phyloP scores from a whole-genome alignment of 768 basidiomycete genomes.

The Phanerochaete carnosa region DNA sequence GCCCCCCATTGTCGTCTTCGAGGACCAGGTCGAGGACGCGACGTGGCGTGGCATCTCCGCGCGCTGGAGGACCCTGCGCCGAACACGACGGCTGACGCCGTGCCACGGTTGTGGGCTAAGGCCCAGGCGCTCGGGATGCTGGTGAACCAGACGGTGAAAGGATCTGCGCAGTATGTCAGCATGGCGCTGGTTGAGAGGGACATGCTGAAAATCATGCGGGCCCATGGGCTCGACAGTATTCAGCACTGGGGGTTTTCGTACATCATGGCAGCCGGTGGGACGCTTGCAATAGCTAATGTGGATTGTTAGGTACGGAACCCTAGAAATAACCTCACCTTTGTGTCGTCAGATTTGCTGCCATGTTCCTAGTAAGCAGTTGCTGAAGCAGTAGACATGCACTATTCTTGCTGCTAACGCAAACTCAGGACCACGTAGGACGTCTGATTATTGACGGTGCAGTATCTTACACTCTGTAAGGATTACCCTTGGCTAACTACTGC shows the following conservation, averaged over 20 bases:
- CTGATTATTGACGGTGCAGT: slow-evolving; percentile 10
- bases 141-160: not conserved
- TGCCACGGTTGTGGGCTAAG: not conserved
- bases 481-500: not conserved
- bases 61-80: not conserved
- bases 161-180: slow-evolving; percentile 16
- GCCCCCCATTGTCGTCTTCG: slow-evolving; percentile 1
- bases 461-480: not conserved
- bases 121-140: not conserved
- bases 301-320: slow-evolving; percentile 16
- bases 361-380: slow-evolving; percentile 22
- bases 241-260: slow-evolving; percentile 29
- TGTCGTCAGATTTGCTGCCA: slow-evolving; percentile 23
- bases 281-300: not conserved
- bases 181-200: slow-evolving; percentile 28
- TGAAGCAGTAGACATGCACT: too few species aligned
- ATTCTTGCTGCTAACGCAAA: not conserved
- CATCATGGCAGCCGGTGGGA: not conserved
- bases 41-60: slow-evolving; percentile 2
- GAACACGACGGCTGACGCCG: not conserved
- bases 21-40: slow-evolving; percentile 1
- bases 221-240: slow-evolving; percentile 26
- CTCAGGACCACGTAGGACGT: slow-evolving; percentile 27
- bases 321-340: too few species aligned
- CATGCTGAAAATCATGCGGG: slow-evolving; percentile 27